Conservation (phyloP, 257 asterid species). For the Voacanga thouarsii region DNA sequence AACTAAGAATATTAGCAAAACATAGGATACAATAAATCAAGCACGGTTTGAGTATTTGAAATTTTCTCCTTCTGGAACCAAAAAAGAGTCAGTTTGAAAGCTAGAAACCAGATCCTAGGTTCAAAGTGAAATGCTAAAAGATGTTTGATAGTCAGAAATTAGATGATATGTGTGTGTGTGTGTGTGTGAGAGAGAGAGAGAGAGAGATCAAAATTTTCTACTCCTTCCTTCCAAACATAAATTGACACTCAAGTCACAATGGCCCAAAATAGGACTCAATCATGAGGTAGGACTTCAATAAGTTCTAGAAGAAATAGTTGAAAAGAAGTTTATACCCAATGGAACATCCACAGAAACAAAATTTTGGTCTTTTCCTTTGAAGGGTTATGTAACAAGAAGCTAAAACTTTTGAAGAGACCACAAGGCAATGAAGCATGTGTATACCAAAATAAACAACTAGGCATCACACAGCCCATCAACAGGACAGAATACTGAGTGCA, state of each 20-base stretch:
- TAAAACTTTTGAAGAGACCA: neutral
- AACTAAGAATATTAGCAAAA: neutral
- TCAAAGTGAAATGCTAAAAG: no score
- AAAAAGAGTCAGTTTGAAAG: no score
- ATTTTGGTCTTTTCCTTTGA: neutral
- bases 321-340: neutral
- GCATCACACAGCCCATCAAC: neutral
- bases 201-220: neutral
- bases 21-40: neutral
- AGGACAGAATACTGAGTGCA: neutral
- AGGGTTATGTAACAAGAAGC: neutral
- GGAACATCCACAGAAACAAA: neutral
- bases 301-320: neutral
- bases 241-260: neutral
- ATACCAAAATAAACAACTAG: neutral
- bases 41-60: neutral
- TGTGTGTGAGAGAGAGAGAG: no score
- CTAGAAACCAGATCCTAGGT: no score
- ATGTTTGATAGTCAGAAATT: no score
- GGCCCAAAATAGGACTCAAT: neutral
- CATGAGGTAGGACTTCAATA: neutral
- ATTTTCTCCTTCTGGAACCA: neutral
- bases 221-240: neutral
- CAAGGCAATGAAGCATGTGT: neutral
- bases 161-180: no score